Conservation (phyloP, 495 filamentous ascomycete genomes). For the Tuber brumale region DNA sequence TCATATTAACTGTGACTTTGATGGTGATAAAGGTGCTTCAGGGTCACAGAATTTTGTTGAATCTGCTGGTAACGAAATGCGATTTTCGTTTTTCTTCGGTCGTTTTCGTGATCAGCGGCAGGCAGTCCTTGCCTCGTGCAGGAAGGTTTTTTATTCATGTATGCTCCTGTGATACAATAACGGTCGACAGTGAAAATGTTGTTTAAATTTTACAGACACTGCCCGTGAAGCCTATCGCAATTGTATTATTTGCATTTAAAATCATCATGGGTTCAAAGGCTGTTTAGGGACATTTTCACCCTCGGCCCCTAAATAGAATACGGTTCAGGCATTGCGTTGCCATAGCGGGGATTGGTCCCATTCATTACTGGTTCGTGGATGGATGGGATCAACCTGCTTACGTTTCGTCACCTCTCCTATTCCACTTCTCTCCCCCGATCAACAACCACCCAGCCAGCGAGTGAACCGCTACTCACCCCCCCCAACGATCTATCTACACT, state of each 20-base stretch:
- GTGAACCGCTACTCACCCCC: constrained; percentile 1
- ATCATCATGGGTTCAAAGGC: neutral
- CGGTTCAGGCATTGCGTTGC: constrained; percentile 27
- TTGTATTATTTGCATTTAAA: neutral
- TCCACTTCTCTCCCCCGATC: constrained; percentile 15
- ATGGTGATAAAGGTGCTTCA: neutral
- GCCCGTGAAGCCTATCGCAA: neutral
- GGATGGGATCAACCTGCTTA: neutral
- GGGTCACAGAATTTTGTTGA: neutral
- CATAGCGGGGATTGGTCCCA: constrained; percentile 24
- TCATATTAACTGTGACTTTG: neutral
- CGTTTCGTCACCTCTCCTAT: constrained; percentile 37
- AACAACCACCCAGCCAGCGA: constrained; percentile 12
- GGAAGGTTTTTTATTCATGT: neutral
- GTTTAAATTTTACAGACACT: neutral
- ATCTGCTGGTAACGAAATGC: neutral
- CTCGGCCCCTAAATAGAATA: neutral
- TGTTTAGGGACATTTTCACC: neutral
- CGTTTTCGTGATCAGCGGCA: neutral
- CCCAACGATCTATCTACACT: neutral
- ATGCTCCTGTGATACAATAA: neutral
- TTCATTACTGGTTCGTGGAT: constrained; percentile 4
- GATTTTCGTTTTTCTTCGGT: neutral
- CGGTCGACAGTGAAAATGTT: neutral
- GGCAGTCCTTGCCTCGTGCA: neutral